A percentile compares a stretch with the other conserved stretches of the same genome.
Evolutionary conservation across 192 early-diverging fungal genomes (phyloP).

Genomic region (Allomyces macrogynus): DNA sequence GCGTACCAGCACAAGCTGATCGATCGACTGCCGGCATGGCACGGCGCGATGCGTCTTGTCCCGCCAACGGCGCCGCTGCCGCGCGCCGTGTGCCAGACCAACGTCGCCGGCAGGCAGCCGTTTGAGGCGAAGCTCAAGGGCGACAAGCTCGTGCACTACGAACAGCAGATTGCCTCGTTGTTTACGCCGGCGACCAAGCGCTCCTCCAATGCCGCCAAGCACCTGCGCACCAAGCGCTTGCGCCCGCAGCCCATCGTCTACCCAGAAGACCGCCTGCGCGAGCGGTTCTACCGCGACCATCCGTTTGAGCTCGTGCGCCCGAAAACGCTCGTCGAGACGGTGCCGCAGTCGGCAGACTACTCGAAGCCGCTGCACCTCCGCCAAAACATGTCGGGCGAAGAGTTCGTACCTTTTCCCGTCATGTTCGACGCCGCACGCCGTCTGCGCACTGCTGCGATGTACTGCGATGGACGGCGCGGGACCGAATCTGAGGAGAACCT

Average conservation of each 20-base stretch:
- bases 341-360: conserved; percentile 32
- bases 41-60: background rate
- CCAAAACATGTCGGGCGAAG: conserved; percentile 56
- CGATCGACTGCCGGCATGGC: background rate
- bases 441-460: too few species aligned
- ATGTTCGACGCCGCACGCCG: too few species aligned
- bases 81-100: background rate
- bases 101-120: background rate
- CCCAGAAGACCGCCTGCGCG: conserved; percentile 69
- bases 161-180: background rate
- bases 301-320: conserved; percentile 71
- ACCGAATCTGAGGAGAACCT: too few species aligned
- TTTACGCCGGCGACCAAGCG: background rate
- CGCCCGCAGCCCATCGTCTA: conserved; percentile 57
- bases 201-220: conserved; percentile 7
- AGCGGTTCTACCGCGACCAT: conserved; percentile 77
- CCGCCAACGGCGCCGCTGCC: background rate
- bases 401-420: conserved; percentile 25
- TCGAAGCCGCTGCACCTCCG: conserved; percentile 21
- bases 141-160: background rate
- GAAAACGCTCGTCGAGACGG: conserved; percentile 41
- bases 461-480: too few species aligned
- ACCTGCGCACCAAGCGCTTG: conserved; percentile 35
- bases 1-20: background rate
- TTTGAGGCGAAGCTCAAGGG: background rate